A percentile compares a stretch with the other conserved stretches of the same genome.
Evolutionary conservation across 2,329 filamentous ascomycete species (phyloP).

Genomic region (Penicillium sp.): DNA sequence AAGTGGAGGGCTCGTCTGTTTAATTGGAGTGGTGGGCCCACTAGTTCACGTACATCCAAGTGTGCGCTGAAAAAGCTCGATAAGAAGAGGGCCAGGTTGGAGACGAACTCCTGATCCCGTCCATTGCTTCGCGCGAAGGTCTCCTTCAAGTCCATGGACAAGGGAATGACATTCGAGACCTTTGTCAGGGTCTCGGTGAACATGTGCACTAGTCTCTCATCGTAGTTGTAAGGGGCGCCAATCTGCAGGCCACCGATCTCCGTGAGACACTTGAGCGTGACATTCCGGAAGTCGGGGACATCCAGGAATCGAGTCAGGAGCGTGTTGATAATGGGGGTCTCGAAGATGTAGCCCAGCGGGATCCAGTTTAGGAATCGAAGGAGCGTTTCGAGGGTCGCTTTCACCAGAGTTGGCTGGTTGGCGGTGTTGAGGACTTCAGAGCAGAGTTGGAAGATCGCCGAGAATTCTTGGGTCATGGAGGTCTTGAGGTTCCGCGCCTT

Average conservation of each 20-base stretch:
- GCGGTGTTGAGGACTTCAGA: conserved; percentile 91
- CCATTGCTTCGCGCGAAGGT: conserved; percentile 91
- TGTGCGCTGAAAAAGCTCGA: conserved; percentile 97
- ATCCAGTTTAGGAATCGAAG: conserved; percentile 99
- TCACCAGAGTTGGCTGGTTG: conserved; percentile 82
- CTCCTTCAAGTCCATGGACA: conserved; percentile 83
- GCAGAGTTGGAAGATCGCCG: conserved; percentile 95
- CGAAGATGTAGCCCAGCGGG: conserved; percentile 95
- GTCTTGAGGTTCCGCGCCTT: conserved; percentile 97
- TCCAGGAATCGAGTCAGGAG: conserved; percentile 89
- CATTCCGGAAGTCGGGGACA: conserved; percentile 90
- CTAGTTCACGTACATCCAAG: conserved; percentile 61
- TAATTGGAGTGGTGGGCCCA: not conserved
- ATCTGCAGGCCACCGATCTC: conserved; percentile 95
- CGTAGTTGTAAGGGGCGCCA: conserved; percentile 71
- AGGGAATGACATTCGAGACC: conserved; percentile 88
- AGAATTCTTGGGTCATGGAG: conserved; percentile 98
- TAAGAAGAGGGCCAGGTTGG: conserved; percentile 92
- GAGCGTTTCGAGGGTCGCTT: conserved; percentile 93
- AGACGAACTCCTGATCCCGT: conserved; percentile 93
- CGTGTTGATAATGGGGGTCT: conserved; percentile 93
- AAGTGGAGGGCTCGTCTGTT: not conserved
- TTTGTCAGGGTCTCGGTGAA: conserved; percentile 94
- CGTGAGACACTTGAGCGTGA: conserved; percentile 93
- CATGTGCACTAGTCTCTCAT: conserved; percentile 96